Base-by-base conservation (phyloP, 768 basidiomycete species). In the Boletus coccyginus region DNA sequence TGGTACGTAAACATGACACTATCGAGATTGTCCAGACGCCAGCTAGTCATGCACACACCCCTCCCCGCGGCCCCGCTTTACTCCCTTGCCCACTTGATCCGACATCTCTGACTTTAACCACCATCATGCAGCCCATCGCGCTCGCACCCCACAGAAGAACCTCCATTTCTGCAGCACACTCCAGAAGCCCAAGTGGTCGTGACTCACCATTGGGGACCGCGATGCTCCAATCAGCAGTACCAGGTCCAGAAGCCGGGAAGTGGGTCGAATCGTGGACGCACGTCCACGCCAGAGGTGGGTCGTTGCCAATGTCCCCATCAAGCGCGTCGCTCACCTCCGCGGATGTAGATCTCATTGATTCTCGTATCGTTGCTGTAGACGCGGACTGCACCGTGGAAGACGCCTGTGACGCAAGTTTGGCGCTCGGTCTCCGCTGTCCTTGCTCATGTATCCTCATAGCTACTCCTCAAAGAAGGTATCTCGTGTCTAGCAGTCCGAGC, bases 331-430 rank as follows among this genome's bases (percentile, higher is more conserved):
- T 52, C 32, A 59, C 47, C 40, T 46, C 24, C 4, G 7, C 32
- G 17, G 16, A 8, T 29, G 10, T 55, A 91, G 90, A 88, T 66
- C 75, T 92, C 27, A 84, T 90, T 59, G 88, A 90, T 67, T 79
- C 80, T 43, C 81, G 80, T 4, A 78, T 92, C 46, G 81, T 90
- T 16, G 74, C 77, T 29, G 78, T 92, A 11, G 84, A 85, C 52
- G 81, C 81, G n/a, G 83, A 90, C 44, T 83, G 80, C 9, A 85
- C 81, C 47, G 91, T 93, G 17, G 90, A 93, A 68, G 87, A 89
- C 43, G 90, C 90, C 13, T 92, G 90, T 65, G 89, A 90, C 60
- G 90, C 87, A 64, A 64, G 79, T 73, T 44, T 46, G 24, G 12
- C 21, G 19, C 27, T 35, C 42, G 8, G 13, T 36, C 46, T 49